phyloP scores from a whole-genome alignment of 768 basidiomycete species.

The Coprinellus aureogranulatus region DNA sequence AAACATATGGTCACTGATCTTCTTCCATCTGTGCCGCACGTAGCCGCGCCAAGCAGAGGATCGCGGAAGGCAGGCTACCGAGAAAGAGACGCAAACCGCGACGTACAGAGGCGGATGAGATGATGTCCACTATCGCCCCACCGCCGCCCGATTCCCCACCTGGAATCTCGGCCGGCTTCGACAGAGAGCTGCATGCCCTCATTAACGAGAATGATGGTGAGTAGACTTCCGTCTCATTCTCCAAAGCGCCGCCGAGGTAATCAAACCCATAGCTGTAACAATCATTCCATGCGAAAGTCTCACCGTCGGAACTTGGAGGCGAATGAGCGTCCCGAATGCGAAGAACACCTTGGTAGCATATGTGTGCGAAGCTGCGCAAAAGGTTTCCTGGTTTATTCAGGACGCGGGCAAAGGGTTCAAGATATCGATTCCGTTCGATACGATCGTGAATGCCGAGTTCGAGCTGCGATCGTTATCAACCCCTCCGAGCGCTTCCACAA shows the following conservation, averaged over 20 bases:
- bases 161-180: slow-evolving; percentile 47
- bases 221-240: slow-evolving; percentile 22
- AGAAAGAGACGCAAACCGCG: slow-evolving; percentile 24
- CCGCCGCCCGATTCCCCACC: slow-evolving; percentile 42
- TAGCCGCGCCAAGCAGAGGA: slow-evolving; percentile 81
- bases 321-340: slow-evolving; percentile 53
- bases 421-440: slow-evolving; percentile 77
- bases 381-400: slow-evolving; percentile 77
- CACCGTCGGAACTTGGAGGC: slow-evolving; percentile 75
- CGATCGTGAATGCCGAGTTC: slow-evolving; percentile 58
- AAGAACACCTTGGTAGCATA: slow-evolving; percentile 73
- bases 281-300: slow-evolving; percentile 76
- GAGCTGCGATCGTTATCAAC: slow-evolving; percentile 48
- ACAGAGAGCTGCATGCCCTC: slow-evolving; percentile 60
- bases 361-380: slow-evolving; percentile 62
- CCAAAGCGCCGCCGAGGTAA: background rate
- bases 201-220: slow-evolving; percentile 77
- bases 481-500: background rate
- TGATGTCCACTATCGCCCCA: slow-evolving; percentile 32
- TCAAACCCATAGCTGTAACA: slow-evolving; percentile 50
- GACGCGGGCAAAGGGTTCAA: slow-evolving; percentile 75
- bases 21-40: background rate
- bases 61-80: slow-evolving; percentile 54
- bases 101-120: slow-evolving; percentile 6
- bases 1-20: background rate